Conservation (phyloP, 2,329 filamentous ascomycete species). For the Colletotrichum ledebouriae region DNA sequence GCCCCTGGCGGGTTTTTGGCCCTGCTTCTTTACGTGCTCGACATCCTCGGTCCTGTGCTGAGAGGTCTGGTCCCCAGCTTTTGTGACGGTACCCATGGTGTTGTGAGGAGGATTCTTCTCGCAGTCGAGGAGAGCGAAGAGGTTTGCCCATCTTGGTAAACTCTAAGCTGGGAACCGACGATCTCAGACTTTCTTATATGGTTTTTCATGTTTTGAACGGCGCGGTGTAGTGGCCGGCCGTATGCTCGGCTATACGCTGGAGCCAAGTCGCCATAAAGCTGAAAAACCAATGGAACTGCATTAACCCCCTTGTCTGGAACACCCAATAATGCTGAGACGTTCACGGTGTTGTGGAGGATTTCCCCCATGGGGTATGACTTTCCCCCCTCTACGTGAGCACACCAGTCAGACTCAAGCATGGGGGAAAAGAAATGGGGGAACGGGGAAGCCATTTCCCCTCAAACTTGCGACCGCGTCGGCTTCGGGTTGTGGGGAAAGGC, state of each 20-base stretch:
- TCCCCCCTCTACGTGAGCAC: constrained; percentile 8
- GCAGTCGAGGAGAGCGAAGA: constrained; percentile 1
- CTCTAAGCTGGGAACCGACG: not conserved
- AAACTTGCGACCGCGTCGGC: constrained; percentile 11
- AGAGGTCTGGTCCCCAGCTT: constrained; percentile 24
- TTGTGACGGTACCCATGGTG: constrained; percentile 24
- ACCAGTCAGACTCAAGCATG: constrained; percentile 18
- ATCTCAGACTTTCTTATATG: constrained; percentile 31
- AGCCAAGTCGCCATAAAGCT: constrained; percentile 24
- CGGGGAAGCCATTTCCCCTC: constrained; percentile 9
- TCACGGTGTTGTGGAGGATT: constrained; percentile 10
- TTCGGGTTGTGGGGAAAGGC: constrained; percentile 7
- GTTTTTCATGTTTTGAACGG: not conserved
- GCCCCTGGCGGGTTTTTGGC: constrained; percentile 22
- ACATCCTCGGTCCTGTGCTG: constrained; percentile 34
- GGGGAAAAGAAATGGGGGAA: constrained; percentile 16
- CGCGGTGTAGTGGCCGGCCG: constrained; percentile 5
- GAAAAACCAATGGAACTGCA: not conserved
- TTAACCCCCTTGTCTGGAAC: constrained; percentile 3
- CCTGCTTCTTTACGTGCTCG: constrained; percentile 35
- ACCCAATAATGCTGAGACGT: constrained; percentile 23
- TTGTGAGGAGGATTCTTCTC: not conserved
- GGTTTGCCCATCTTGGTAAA: not conserved
- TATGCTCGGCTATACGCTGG: constrained; percentile 5
- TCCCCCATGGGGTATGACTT: constrained; percentile 12